These are phyloP conservation scores for Plectosphaerella plurivora DNA, from an alignment of 2,329 filamentous ascomycete genomes.

Conservation along the genomic window DNA sequence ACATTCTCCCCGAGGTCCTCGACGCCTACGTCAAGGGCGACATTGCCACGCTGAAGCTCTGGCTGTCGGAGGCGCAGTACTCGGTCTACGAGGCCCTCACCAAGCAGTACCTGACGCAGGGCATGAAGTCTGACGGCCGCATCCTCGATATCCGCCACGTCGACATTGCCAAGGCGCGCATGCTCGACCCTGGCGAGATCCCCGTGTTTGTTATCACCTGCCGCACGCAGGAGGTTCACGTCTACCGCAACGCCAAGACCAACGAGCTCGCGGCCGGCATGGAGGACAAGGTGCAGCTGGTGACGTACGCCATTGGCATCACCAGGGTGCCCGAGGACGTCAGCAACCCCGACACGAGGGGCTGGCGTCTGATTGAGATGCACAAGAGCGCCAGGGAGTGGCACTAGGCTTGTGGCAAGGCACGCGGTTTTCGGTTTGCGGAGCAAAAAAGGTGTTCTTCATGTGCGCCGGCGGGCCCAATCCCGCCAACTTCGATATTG, in stretches of 20 bases:
- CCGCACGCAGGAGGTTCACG: constrained; percentile 94
- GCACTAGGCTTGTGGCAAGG: constrained; percentile 36
- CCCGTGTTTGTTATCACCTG: constrained; percentile 97
- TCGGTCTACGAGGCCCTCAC: constrained; percentile 95
- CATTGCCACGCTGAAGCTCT: constrained; percentile 81
- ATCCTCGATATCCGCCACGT: constrained; percentile 95
- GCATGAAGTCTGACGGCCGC: constrained; percentile 88
- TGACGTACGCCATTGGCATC: constrained; percentile 96
- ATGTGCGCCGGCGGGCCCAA: no score
- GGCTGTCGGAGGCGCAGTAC: constrained; percentile 94
- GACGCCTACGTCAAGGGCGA: constrained; percentile 98
- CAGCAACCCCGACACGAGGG: constrained; percentile 91
- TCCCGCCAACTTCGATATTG: not conserved
- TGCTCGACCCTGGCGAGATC: constrained; percentile 80
- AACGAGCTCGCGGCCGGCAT: constrained; percentile 89
- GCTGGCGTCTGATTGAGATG: constrained; percentile 96
- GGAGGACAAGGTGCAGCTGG: constrained; percentile 97
- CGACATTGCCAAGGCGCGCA: constrained; percentile 75
- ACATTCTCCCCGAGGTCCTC: constrained; percentile 93
- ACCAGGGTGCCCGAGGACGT: constrained; percentile 93
- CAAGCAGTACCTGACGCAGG: constrained; percentile 90
- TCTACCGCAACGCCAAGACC: constrained; percentile 89
- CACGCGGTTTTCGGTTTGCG: constrained; percentile 3
- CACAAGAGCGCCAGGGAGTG: constrained; percentile 97
- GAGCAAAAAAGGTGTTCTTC: not conserved